Evolutionary conservation across 1,139 yeast species (phyloP).

Genomic region (Candida glucosophila): DNA sequence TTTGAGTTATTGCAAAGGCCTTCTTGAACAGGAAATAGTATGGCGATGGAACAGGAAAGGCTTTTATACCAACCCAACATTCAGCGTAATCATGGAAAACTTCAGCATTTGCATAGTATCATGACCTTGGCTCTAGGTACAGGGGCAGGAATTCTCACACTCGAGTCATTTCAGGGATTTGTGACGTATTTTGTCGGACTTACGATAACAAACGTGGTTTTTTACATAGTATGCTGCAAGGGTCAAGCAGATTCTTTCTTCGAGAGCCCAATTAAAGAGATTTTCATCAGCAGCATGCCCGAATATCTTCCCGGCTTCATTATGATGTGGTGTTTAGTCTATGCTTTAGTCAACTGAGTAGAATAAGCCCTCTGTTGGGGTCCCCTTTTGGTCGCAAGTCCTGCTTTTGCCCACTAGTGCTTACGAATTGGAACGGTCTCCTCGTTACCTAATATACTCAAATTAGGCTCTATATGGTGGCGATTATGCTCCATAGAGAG

Average conservation of each 20-base stretch:
- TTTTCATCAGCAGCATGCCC: conserved; percentile 48
- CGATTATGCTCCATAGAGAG: no score
- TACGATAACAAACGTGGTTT: conserved; percentile 32
- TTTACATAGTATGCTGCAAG: conserved; percentile 34
- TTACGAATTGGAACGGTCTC: no score
- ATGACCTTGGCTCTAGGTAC: conserved; percentile 61
- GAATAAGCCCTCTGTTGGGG: neutral
- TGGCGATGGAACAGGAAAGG: conserved; percentile 3
- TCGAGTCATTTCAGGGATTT: conserved; percentile 61
- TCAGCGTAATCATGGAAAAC: conserved; percentile 28
- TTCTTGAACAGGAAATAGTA: conserved; percentile 1
- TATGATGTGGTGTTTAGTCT: conserved; percentile 80
- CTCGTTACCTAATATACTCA: no score
- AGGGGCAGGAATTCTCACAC: conserved; percentile 62
- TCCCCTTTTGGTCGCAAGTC: no score
- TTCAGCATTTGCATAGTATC: conserved; percentile 53
- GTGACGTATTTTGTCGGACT: conserved; percentile 47
- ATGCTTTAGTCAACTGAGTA: conserved; percentile 43
- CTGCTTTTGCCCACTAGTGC: no score
- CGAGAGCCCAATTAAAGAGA: conserved; percentile 42
- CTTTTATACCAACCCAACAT: conserved; percentile 16
- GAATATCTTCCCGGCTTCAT: conserved; percentile 61
- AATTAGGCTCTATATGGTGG: no score
- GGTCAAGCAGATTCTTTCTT: conserved; percentile 40
- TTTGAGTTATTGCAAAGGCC: neutral